Evolutionary conservation across 2,329 filamentous ascomycete genomes (phyloP).

Genomic region (Laburnicola sp.): DNA sequence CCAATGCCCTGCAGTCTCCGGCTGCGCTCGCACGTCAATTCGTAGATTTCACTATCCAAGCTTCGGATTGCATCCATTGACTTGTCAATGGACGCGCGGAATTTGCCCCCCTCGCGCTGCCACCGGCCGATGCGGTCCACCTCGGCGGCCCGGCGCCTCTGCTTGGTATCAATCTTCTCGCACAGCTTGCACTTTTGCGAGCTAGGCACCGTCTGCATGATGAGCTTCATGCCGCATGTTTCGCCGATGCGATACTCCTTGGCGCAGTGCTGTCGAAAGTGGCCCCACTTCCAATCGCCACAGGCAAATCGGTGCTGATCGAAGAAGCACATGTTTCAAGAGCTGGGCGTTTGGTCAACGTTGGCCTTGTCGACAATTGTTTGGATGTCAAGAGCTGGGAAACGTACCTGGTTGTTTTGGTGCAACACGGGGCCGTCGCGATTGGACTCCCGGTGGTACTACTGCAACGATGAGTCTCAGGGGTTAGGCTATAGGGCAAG

Average conservation of each 20-base stretch:
- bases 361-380: slow-evolving; percentile 34
- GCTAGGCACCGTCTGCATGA: slow-evolving; percentile 71
- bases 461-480: slow-evolving; percentile 34
- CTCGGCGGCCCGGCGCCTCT: slow-evolving; percentile 74
- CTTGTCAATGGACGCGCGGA: slow-evolving; percentile 65
- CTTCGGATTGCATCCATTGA: slow-evolving; percentile 72
- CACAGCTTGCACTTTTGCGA: slow-evolving; percentile 77
- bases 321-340: slow-evolving; percentile 84
- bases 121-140: slow-evolving; percentile 74
- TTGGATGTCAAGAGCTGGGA: slow-evolving; percentile 34
- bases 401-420: slow-evolving; percentile 33
- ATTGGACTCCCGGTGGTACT: slow-evolving; percentile 29
- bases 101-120: slow-evolving; percentile 67
- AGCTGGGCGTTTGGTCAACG: slow-evolving; percentile 29
- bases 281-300: slow-evolving; percentile 92
- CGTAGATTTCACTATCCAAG: slow-evolving; percentile 69
- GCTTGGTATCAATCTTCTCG: slow-evolving; percentile 85
- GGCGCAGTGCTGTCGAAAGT: slow-evolving; percentile 89
- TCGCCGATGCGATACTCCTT: slow-evolving; percentile 95
- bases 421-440: slow-evolving; percentile 24
- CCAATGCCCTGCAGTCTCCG: slow-evolving; percentile 42
- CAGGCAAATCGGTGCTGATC: slow-evolving; percentile 84
- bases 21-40: slow-evolving; percentile 62
- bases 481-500: slow-evolving; percentile 28
- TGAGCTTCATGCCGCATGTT: slow-evolving; percentile 91